Conservation (phyloP, 169 alveolate species). For the Cryptosporidium felis region DNA sequence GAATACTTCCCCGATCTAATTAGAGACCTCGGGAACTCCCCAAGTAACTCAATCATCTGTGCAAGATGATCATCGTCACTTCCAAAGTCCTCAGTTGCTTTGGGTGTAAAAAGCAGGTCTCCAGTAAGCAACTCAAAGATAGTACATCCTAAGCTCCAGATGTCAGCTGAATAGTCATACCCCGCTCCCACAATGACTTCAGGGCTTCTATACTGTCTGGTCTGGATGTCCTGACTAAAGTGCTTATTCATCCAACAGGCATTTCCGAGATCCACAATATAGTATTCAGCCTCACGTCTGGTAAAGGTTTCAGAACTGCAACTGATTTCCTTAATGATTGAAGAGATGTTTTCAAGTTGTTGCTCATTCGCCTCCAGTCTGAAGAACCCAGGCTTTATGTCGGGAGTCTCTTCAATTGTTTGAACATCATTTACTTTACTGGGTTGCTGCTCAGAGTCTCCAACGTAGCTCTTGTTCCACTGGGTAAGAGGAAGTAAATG, state of each 20-base stretch:
- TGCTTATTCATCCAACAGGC: conserved; percentile 98
- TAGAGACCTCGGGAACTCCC: conserved; percentile 89
- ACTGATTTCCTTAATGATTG: not conserved
- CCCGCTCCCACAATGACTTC: conserved; percentile 96
- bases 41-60: conserved; percentile 90
- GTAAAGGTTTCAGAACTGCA: conserved; percentile 76
- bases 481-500: conserved; percentile 62
- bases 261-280: conserved; percentile 97
- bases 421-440: too few species aligned
- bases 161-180: conserved; percentile 94
- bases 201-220: conserved; percentile 98
- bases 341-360: not conserved
- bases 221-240: conserved; percentile 94
- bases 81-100: conserved; percentile 85
- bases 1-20: conserved; percentile 83
- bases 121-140: conserved; percentile 98
- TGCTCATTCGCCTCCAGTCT: not conserved
- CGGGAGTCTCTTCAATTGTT: too few species aligned
- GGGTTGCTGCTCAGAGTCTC: conserved; percentile 14
- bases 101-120: conserved; percentile 97
- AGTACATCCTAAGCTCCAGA: conserved; percentile 98
- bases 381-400: not conserved
- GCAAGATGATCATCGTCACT: conserved; percentile 93
- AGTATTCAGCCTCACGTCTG: conserved; percentile 82
- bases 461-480: conserved; percentile 48